A percentile compares a stretch with the other conserved stretches of the same genome.
These are phyloP conservation scores for Ochetophila trinervis DNA, from an alignment of 306 rosid genomes.

Conservation along the genomic window DNA sequence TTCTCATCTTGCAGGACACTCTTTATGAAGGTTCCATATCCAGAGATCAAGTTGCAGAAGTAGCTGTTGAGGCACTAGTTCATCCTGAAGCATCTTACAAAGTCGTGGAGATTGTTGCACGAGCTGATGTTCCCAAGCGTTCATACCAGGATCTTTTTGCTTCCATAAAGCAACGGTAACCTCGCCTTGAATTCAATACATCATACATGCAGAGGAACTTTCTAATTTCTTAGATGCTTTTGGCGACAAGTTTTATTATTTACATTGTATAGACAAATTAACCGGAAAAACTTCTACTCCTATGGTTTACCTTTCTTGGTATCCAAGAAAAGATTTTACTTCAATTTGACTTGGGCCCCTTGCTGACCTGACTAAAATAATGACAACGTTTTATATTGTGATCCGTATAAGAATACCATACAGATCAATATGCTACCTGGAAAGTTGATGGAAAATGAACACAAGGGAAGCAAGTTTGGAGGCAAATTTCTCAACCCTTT, in stretches of 20 bases:
- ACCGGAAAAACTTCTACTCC: neutral
- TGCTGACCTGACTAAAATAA: neutral
- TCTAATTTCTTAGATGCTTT: conserved; percentile 15
- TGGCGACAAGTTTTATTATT: conserved; percentile 14
- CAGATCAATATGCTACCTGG: no score
- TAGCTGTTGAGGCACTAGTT: conserved; percentile 78
- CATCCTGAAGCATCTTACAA: conserved; percentile 78
- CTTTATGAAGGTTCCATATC: conserved; percentile 78
- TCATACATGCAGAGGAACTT: conserved; percentile 19
- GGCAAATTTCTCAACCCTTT: no score
- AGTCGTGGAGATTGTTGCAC: conserved; percentile 85
- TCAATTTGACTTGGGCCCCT: neutral
- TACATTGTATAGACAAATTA: no score
- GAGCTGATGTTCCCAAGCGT: conserved; percentile 70
- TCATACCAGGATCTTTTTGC: conserved; percentile 76
- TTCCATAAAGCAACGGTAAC: conserved; percentile 60
- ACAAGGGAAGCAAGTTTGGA: no score
- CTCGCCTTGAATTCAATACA: conserved; percentile 4
- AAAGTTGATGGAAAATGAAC: no score
- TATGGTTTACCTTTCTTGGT: neutral
- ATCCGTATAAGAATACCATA: no score
- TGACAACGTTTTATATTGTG: neutral
- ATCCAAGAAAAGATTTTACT: neutral
- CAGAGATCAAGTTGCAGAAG: conserved; percentile 93
- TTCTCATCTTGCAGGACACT: conserved; percentile 56